A percentile compares a stretch with the other conserved stretches of the same genome.
Conservation (phyloP, 1,139 yeast species). For the Candida buenavistaensis region DNA sequence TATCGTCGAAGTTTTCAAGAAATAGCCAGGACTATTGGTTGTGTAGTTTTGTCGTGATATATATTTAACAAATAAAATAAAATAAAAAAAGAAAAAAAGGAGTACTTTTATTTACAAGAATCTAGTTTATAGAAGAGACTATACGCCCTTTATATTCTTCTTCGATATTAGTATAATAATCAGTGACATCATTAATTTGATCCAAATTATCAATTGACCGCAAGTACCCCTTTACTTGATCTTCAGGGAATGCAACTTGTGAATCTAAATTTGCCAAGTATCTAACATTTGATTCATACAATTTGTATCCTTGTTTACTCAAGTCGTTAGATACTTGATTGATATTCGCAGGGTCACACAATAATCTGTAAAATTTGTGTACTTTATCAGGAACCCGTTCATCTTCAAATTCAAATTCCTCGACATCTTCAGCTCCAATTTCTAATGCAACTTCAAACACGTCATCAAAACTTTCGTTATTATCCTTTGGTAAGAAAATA, state of each 20-base stretch:
- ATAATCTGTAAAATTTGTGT: constrained; percentile 31
- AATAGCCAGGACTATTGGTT: not conserved
- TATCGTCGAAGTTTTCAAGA: not conserved
- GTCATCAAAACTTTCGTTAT: constrained; percentile 52
- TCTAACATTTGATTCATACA: constrained; percentile 70
- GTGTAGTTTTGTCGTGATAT: not conserved
- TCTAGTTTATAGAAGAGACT: constrained; percentile 7
- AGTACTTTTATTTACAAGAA: constrained; percentile 5
- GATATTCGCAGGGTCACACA: constrained; percentile 65
- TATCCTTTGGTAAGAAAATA: constrained; percentile 43
- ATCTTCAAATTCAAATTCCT: constrained; percentile 43
- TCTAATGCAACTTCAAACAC: constrained; percentile 76
- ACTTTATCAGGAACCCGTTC: constrained; percentile 37
- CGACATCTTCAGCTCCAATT: constrained; percentile 82
- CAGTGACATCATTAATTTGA: constrained; percentile 78
- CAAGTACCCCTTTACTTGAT: constrained; percentile 48
- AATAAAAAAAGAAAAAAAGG: not conserved
- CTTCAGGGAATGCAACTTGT: constrained; percentile 54
- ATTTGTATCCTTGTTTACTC: constrained; percentile 53
- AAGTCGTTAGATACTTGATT: constrained; percentile 60
- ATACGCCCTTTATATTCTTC: constrained; percentile 16
- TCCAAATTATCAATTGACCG: constrained; percentile 66
- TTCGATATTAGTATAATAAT: constrained; percentile 61
- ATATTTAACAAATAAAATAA: not conserved
- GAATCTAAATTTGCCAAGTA: constrained; percentile 67